A percentile compares a stretch with the other conserved stretches of the same genome.
These are phyloP conservation scores for Ziziphus jujuba DNA, from an alignment of 306 rosid species.

Conservation along the genomic window DNA sequence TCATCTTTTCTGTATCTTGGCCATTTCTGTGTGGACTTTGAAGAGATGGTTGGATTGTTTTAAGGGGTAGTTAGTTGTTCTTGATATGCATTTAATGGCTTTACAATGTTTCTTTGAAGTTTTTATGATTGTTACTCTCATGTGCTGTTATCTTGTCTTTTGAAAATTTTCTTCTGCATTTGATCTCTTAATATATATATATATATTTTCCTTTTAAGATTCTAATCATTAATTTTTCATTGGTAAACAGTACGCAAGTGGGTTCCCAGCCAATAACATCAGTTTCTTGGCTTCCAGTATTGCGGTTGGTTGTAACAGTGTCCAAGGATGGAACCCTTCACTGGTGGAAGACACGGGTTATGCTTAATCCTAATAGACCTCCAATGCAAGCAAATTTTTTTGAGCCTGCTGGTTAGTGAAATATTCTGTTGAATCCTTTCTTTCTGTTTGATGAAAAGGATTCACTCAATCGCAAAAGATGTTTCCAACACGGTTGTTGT, in stretches of 20 bases:
- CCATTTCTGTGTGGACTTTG: neutral
- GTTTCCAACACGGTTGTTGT: conserved; percentile 4
- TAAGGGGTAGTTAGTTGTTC: neutral
- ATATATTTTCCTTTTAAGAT: conserved; percentile 15
- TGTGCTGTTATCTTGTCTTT: conserved; percentile 1
- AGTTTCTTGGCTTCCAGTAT: conserved; percentile 85
- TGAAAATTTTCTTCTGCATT: conserved; percentile 4
- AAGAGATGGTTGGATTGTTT: conserved; percentile 1
- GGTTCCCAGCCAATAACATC: conserved; percentile 91
- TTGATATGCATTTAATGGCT: neutral
- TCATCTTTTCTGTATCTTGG: neutral
- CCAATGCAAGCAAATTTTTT: conserved; percentile 87
- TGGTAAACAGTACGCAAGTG: conserved; percentile 85
- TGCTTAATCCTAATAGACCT: conserved; percentile 75
- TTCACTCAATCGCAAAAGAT: neutral
- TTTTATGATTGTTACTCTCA: neutral
- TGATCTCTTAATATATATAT: too few relatives aligned
- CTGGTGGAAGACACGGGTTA: conserved; percentile 90
- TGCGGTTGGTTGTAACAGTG: conserved; percentile 84
- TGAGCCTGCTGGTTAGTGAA: conserved; percentile 82
- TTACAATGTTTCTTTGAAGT: neutral
- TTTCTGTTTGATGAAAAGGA: conserved; percentile 8
- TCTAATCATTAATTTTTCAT: conserved; percentile 24
- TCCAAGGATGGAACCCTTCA: conserved; percentile 90
- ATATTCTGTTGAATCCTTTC: conserved; percentile 15